Evolutionary conservation across 169 alveolate species (phyloP), one percentile per base, ranked within the genome.

Genomic region (Plasmodium relictum): DNA sequence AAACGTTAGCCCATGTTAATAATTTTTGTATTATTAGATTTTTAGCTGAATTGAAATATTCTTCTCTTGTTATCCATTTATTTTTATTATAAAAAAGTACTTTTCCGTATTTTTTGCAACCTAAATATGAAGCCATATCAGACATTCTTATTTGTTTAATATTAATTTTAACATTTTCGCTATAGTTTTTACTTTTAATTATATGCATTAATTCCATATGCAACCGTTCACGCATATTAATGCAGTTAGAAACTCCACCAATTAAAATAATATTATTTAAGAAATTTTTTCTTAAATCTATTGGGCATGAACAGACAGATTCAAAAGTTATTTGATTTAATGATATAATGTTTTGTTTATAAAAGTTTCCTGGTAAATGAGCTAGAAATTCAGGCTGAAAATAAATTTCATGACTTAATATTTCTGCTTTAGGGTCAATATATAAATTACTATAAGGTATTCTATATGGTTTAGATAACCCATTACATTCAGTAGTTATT

Each of bases 341-440:
- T 59, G 92, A 65, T 63, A 86, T 65, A 20, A 86, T 39, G 50
- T 86, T 86, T 71, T 86, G 88, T 44, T 86, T 86, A 73, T 59
- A 86, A 52, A 70, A 86, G 71, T 86, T 70, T 8, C 92, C 92
- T 14, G 92, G 92, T 18, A 86, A 44, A 63, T 86, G 92, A 2
- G 92, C 92, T 61, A 86, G 58, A 86, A 86, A 86, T 39, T 86
- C 92, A n/a, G 92, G 92, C 45, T 86, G 65, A 70, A 86, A 86
- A 70, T 44, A 86, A 39, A 86, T 86, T 86, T 86, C 92, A 70
- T 86, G 88, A 54, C 92, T 70, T 52, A 86, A 71, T 63, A 86
- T 31, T 86, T 86, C 92, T 14, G 70, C 74, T 54, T 86, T 86
- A 37, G 92, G 92, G 52, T 86, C 92, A 58, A 86, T 86, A 73